Percentiles rank a stretch among this genome's conserved stretches.
These are phyloP conservation scores for Candolleomyces eurysporus DNA, from an alignment of 768 basidiomycete species.

Conservation along the genomic window DNA sequence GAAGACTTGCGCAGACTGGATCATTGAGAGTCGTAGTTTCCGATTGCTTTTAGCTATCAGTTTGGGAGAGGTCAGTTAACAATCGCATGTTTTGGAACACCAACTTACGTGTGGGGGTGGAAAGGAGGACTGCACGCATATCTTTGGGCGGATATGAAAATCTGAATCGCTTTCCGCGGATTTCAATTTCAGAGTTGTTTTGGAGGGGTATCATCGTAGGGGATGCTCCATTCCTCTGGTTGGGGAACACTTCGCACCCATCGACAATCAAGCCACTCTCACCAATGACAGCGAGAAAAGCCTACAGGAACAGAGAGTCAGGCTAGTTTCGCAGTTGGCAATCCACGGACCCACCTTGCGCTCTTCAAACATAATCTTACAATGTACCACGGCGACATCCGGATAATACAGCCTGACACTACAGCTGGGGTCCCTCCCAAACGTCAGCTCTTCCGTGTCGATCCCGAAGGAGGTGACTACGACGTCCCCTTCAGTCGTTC, in stretches of 20 bases:
- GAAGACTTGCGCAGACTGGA: conserved; percentile 71
- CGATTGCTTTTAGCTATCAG: conserved; percentile 36
- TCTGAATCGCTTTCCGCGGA: conserved; percentile 66
- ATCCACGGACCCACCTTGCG: conserved; percentile 44
- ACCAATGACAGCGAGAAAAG: conserved; percentile 66
- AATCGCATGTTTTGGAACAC: conserved; percentile 10
- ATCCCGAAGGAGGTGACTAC: conserved; percentile 70
- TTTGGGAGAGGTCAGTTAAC: background rate
- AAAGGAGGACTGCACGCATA: conserved; percentile 49
- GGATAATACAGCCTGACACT: conserved; percentile 70
- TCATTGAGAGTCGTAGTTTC: conserved; percentile 70
- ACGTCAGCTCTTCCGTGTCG: conserved; percentile 63
- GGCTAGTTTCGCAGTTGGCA: background rate
- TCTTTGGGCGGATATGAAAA: conserved; percentile 78
- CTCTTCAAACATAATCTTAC: conserved; percentile 66
- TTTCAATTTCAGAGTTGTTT: conserved; percentile 66
- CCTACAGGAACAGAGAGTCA: conserved; percentile 36
- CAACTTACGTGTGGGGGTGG: conserved; percentile 47
- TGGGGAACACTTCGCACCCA: conserved; percentile 59
- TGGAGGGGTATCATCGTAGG: conserved; percentile 61
- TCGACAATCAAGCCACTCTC: conserved; percentile 57
- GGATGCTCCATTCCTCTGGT: conserved; percentile 19
- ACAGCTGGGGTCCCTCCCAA: conserved; percentile 65
- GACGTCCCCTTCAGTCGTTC: conserved; percentile 30
- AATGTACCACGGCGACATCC: conserved; percentile 60